A percentile compares a stretch with the other conserved stretches of the same genome.
Evolutionary conservation across 192 early-diverging fungal species (phyloP).

Genomic region (Backusella parvicylindrica): DNA sequence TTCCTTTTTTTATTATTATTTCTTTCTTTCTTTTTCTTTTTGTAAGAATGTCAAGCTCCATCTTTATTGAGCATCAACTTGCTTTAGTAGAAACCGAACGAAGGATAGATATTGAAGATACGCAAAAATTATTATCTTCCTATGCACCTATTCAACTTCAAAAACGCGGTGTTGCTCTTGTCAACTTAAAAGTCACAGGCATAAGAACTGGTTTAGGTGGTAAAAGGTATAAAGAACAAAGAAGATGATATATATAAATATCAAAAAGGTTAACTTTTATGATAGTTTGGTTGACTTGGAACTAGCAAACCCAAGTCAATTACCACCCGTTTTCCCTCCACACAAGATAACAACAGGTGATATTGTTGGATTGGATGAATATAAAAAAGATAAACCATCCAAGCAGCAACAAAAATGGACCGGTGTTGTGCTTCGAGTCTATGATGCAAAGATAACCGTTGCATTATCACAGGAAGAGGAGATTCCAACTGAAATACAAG

Average conservation of each 20-base stretch:
- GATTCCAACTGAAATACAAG: constrained; percentile 57
- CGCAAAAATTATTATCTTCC: constrained; percentile 35
- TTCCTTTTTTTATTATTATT: not conserved
- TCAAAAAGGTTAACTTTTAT: too few species aligned
- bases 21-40: not conserved
- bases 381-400: constrained; percentile 41
- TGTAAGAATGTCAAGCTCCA: not conserved
- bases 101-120: constrained; percentile 45
- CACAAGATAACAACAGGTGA: constrained; percentile 65
- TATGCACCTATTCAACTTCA: constrained; percentile 61
- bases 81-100: constrained; percentile 53
- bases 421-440: constrained; percentile 56
- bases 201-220: constrained; percentile 70
- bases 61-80: constrained; percentile 46
- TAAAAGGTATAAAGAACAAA: constrained; percentile 37
- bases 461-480: constrained; percentile 47
- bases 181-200: constrained; percentile 52
- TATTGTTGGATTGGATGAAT: constrained; percentile 65
- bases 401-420: constrained; percentile 28
- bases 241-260: too few species aligned
- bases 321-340: constrained; percentile 46
- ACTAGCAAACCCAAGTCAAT: constrained; percentile 47
- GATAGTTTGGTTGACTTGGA: constrained; percentile 61
- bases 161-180: constrained; percentile 59
- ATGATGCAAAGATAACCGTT: constrained; percentile 58